Evolutionary conservation across 257 asterid species (phyloP).

Genomic region (Rhazya stricta): DNA sequence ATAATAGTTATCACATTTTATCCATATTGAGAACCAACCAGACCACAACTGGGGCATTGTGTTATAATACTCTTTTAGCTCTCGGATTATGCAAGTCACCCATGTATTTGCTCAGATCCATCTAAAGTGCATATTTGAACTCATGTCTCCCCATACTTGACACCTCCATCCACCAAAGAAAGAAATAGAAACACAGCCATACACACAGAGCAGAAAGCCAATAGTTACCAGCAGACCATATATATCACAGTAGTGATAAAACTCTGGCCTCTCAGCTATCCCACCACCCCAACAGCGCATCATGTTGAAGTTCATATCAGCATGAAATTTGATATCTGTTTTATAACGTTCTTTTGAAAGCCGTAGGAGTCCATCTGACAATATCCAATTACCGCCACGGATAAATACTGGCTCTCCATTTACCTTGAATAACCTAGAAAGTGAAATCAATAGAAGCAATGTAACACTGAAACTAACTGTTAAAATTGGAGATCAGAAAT

Average conservation of each 20-base stretch:
- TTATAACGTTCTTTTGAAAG: slow-evolving; percentile 73
- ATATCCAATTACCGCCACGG: slow-evolving; percentile 98
- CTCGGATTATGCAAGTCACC: neutral
- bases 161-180: neutral
- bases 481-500: neutral
- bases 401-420: slow-evolving; percentile 85
- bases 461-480: neutral
- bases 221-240: slow-evolving; percentile 79
- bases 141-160: neutral
- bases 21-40: neutral
- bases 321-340: slow-evolving; percentile 89
- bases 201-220: neutral
- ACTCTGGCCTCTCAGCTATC: slow-evolving; percentile 94
- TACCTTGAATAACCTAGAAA: slow-evolving; percentile 77
- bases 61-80: neutral
- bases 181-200: neutral
- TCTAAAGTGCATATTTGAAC: neutral
- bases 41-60: neutral
- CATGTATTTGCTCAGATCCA: neutral
- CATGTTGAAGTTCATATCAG: slow-evolving; percentile 99
- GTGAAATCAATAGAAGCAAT: slow-evolving; percentile 13
- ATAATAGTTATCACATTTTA: no score
- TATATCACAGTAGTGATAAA: slow-evolving; percentile 82
- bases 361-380: slow-evolving; percentile 92
- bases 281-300: slow-evolving; percentile 99